phyloP scores from a whole-genome alignment of 2,329 filamentous ascomycete species.

The Trichoderma atrobrunneum region DNA sequence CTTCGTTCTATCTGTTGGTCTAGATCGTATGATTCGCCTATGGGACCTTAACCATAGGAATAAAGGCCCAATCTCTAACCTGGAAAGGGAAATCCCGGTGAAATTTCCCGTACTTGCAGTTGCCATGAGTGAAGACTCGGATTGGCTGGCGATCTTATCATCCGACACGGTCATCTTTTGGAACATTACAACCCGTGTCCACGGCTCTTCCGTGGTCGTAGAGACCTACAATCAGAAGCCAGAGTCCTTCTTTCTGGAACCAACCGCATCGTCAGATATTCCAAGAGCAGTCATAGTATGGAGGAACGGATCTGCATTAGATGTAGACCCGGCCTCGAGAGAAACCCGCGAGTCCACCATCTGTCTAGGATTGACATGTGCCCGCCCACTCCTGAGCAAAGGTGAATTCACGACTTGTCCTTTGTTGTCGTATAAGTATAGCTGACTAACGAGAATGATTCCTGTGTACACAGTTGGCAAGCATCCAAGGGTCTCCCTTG shows the following conservation, averaged over 20 bases:
- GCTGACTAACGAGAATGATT: neutral
- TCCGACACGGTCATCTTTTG: conserved; percentile 59
- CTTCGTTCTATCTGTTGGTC: conserved; percentile 64
- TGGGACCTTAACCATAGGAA: conserved; percentile 57
- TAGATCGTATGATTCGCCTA: conserved; percentile 66
- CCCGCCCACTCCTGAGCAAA: conserved; percentile 45
- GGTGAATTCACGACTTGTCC: conserved; percentile 30
- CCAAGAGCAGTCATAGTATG: conserved; percentile 60
- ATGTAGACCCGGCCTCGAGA: conserved; percentile 15
- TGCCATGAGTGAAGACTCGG: conserved; percentile 62
- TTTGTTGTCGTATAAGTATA: neutral
- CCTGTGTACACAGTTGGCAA: conserved; percentile 15
- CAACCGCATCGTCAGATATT: conserved; percentile 34
- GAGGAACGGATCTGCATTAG: conserved; percentile 50
- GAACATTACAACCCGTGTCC: conserved; percentile 56
- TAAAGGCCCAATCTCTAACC: conserved; percentile 38
- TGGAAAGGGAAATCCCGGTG: conserved; percentile 41
- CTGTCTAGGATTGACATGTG: conserved; percentile 49
- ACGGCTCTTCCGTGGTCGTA: conserved; percentile 54
- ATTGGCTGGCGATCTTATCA: conserved; percentile 65
- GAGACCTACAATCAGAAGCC: conserved; percentile 54
- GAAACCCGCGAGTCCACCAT: conserved; percentile 42
- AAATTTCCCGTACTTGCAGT: conserved; percentile 61
- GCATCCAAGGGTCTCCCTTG: conserved; percentile 25
- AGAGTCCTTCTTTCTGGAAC: conserved; percentile 62